Base-by-base conservation (phyloP, 129 eudicot species). In the Rutidosis leptorrhynchoides region DNA sequence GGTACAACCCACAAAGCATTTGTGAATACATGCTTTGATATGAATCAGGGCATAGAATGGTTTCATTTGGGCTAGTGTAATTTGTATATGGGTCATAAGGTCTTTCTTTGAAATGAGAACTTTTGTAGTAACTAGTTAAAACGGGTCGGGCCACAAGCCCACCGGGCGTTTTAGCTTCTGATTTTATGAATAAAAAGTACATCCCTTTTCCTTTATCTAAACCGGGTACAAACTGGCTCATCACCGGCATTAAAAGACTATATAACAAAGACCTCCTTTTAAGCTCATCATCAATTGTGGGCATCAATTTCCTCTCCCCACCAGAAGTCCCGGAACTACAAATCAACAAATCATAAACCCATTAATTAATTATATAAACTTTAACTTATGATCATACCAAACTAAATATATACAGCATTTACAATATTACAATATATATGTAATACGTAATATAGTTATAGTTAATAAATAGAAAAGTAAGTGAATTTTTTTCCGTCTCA, bases 1-100 rank as follows among this genome's bases (percentile, higher is more conserved):
- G 85, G 66, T 27, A 74, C 35, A 89, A 85, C 23, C 96, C 96
- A 55, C 94, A 89, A 21, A 89, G 87, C 83, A 89, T 76, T 27
- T 89, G 96, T n/a, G 87, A 76, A 71, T 89, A 89, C 87, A 83
- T 89, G 87, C 89, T 82, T 52, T 89, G 96, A 68, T 80, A 83
- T 3, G 87, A 77, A 59, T 85, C 93, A 1, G 81, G 64, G 81
- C 96, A 89, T 35, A 85, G 87, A 16, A 89, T 81, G 70, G 96
- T 79, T 62, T 85, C 94, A 16, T 85, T 83, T 0, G 96, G 96
- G 85, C 96, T 89, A 0, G 96, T 89, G 87, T 83, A 89, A 70
- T 83, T 80, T 25, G 90, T 89, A 78, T 80, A 85, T 2, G 83
- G 83, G 71, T 88, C 87, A 19, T 66, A 71, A 7, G 87, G 87